These are phyloP conservation scores for Neoascochyta sp. DNA, from an alignment of 2,329 filamentous ascomycete genomes.

Conservation along the genomic window DNA sequence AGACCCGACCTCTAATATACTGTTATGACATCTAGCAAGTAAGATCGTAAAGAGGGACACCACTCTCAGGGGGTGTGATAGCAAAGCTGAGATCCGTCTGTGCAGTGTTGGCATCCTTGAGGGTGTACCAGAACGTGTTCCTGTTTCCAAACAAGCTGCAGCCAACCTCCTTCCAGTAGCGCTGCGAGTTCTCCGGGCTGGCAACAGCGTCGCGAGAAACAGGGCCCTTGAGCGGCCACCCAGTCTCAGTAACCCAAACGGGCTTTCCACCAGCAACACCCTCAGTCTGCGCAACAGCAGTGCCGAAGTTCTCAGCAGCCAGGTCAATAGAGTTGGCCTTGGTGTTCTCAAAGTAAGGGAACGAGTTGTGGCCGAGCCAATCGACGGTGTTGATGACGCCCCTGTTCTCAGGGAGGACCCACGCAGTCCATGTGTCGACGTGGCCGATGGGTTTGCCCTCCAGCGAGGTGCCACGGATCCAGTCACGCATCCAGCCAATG, in stretches of 20 bases:
- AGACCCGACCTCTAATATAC: no score
- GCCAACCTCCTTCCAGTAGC: constrained; percentile 28
- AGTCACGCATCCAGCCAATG: constrained; percentile 63
- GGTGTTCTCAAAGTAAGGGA: constrained; percentile 78
- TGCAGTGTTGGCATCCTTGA: constrained; percentile 45
- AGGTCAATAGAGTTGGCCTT: constrained; percentile 53
- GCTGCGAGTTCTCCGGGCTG: constrained; percentile 20
- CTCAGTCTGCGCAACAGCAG: constrained; percentile 59
- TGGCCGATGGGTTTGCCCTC: constrained; percentile 65
- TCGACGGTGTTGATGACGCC: constrained; percentile 66
- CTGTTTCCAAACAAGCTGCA: constrained; percentile 26
- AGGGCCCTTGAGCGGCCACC: constrained; percentile 58
- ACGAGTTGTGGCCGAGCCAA: constrained; percentile 79
- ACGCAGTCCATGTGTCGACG: constrained; percentile 77
- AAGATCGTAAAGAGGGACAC: constrained; percentile 52
- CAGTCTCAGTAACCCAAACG: constrained; percentile 84
- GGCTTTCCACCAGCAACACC: constrained; percentile 60
- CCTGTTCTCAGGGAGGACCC: constrained; percentile 65
- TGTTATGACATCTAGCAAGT: constrained; percentile 44
- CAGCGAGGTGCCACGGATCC: constrained; percentile 60
- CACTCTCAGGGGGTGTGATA: constrained; percentile 52
- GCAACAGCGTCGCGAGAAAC: constrained; percentile 23
- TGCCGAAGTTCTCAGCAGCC: constrained; percentile 63
- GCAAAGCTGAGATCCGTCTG: constrained; percentile 44
- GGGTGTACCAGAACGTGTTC: constrained; percentile 32